These are phyloP conservation scores for Colletotrichum lentis DNA, from an alignment of 2,329 filamentous ascomycete genomes.

Conservation along the genomic window DNA sequence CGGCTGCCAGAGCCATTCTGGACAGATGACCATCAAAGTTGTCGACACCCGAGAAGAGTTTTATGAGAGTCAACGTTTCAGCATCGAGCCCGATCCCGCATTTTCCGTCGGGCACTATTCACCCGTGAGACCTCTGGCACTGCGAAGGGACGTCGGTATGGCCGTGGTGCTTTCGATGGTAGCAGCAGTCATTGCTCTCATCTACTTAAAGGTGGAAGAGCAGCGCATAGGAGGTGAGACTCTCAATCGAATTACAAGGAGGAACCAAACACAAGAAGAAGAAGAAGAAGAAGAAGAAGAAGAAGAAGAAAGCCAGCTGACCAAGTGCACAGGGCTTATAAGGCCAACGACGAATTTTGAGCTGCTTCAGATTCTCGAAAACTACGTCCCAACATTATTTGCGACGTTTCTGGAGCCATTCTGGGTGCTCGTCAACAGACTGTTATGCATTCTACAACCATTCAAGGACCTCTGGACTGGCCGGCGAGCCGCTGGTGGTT, in stretches of 20 bases:
- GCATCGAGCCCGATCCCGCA: not conserved
- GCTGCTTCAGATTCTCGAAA: constrained; percentile 51
- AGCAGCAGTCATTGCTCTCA: constrained; percentile 13
- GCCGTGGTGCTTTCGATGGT: constrained; percentile 18
- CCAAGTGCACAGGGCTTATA: constrained; percentile 41
- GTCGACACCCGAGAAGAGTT: not conserved
- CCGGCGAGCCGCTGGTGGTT: constrained; percentile 44
- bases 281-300: not conserved
- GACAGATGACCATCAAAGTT: constrained; percentile 21
- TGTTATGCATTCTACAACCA: constrained; percentile 63
- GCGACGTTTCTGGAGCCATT: constrained; percentile 65
- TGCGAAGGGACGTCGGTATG: constrained; percentile 10
- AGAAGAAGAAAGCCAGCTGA: no score
- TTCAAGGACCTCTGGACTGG: constrained; percentile 58
- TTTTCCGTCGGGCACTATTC: constrained; percentile 31
- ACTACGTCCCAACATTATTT: constrained; percentile 62
- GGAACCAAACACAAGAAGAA: not conserved
- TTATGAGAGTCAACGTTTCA: not conserved
- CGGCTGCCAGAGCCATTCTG: constrained; percentile 5
- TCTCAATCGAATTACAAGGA: not conserved
- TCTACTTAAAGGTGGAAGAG: constrained; percentile 39
- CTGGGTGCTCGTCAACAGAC: constrained; percentile 63
- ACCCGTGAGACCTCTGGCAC: constrained; percentile 20
- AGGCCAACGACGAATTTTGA: constrained; percentile 47
- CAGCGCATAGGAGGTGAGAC: constrained; percentile 28